Percentiles rank a stretch among this genome's conserved stretches.
Conservation (phyloP, 2,329 filamentous ascomycete genomes). For the Trichoderma sp. region DNA sequence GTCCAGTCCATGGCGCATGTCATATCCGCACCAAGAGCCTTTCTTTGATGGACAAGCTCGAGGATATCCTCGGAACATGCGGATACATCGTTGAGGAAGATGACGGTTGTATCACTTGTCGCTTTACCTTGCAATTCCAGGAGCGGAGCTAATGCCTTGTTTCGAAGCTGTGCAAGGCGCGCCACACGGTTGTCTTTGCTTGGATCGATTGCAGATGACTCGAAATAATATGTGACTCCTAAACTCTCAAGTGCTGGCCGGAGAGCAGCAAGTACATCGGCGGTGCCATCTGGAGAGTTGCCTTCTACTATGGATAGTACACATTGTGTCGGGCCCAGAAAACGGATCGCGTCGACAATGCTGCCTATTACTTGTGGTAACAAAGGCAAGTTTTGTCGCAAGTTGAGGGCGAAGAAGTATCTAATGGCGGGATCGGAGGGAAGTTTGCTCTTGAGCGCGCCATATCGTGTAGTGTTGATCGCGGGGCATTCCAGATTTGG, state of each 20-base stretch:
- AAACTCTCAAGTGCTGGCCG: conserved; percentile 37
- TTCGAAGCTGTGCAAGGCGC: conserved; percentile 51
- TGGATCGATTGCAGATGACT: conserved; percentile 44
- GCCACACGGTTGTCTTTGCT: conserved; percentile 42
- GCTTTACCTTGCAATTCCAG: conserved; percentile 28
- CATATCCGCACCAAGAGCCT: conserved; percentile 49
- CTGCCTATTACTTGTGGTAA: conserved; percentile 46
- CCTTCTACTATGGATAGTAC: conserved; percentile 53
- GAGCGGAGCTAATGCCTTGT: conserved; percentile 50
- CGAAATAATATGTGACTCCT: conserved; percentile 42
- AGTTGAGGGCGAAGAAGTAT: conserved; percentile 52
- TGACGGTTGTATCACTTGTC: conserved; percentile 40
- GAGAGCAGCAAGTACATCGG: conserved; percentile 44
- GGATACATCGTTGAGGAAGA: conserved; percentile 56
- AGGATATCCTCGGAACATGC: conserved; percentile 55
- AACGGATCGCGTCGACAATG: conserved; percentile 46
- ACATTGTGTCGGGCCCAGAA: conserved; percentile 48
- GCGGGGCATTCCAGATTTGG: conserved; percentile 28
- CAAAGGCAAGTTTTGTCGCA: conserved; percentile 42
- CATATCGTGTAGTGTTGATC: conserved; percentile 23
- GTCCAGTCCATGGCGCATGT: conserved; percentile 60
- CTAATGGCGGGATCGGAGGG: conserved; percentile 15
- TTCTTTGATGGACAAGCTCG: conserved; percentile 51
- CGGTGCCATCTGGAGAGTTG: conserved; percentile 50
- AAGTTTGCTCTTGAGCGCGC: conserved; percentile 20